phyloP scores from a whole-genome alignment of 2,329 filamentous ascomycete genomes.

The Hypomyces perniciosus region DNA sequence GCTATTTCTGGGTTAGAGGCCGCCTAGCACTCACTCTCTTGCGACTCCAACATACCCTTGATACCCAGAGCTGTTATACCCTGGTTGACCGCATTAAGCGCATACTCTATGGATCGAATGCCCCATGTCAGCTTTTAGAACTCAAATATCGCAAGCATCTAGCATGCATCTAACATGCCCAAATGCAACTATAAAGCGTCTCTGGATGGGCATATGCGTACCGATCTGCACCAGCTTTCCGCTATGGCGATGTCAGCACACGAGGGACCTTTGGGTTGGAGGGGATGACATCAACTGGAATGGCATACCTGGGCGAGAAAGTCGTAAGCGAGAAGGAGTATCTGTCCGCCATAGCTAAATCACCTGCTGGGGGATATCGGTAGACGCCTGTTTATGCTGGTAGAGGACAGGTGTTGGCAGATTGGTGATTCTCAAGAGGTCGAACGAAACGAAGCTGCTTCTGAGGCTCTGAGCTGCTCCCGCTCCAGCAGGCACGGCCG shows the following conservation, averaged over 20 bases:
- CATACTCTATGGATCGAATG: conserved; percentile 68
- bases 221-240: conserved; percentile 99
- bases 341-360: conserved; percentile 78
- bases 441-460: conserved; percentile 17
- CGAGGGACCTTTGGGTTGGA: conserved; percentile 11
- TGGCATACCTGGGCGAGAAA: conserved; percentile 91
- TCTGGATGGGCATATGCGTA: conserved; percentile 20
- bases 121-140: conserved; percentile 6
- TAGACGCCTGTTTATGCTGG: conserved; percentile 11
- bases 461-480: conserved; percentile 24
- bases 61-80: conserved; percentile 97
- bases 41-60: conserved; percentile 63
- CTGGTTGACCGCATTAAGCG: conserved; percentile 97
- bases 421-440: conserved; percentile 18
- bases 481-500: conserved; percentile 29
- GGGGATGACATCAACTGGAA: conserved; percentile 11
- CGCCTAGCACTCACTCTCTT: neutral
- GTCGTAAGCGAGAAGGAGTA: conserved; percentile 99
- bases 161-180: neutral
- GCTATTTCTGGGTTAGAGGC: conserved; percentile 47
- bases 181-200: neutral
- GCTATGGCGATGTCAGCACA: conserved; percentile 51
- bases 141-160: neutral
- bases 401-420: conserved; percentile 11
- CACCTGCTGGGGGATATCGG: conserved; percentile 4